Evolutionary conservation across 2,329 filamentous ascomycete genomes (phyloP).

Genomic region (Rutstroemia sydowiana): DNA sequence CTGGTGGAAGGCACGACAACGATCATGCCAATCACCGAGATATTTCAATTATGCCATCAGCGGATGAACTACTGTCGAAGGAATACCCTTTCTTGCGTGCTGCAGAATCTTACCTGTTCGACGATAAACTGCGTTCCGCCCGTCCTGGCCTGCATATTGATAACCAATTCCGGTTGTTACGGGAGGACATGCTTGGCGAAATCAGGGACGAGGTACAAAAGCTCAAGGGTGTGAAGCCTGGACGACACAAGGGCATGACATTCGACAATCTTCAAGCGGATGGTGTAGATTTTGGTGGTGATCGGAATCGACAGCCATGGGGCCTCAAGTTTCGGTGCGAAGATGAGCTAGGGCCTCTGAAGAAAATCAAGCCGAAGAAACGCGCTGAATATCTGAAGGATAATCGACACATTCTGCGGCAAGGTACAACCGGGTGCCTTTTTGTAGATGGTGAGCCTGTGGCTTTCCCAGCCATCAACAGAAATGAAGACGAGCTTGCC

Average conservation of each 20-base stretch:
- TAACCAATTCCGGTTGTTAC: slow-evolving; percentile 63
- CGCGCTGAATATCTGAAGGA: slow-evolving; percentile 41
- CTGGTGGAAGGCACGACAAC: slow-evolving; percentile 69
- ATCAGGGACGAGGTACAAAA: slow-evolving; percentile 54
- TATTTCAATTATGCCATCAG: slow-evolving; percentile 58
- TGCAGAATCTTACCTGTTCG: slow-evolving; percentile 39
- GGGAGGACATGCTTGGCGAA: slow-evolving; percentile 64
- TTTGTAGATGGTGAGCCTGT: slow-evolving; percentile 43
- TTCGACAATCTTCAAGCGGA: slow-evolving; percentile 27
- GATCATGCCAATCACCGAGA: slow-evolving; percentile 55
- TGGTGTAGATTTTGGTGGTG: slow-evolving; percentile 12
- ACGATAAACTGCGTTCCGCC: slow-evolving; percentile 27
- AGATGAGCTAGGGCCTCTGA: slow-evolving; percentile 39
- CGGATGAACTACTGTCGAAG: slow-evolving; percentile 52
- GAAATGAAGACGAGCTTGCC: slow-evolving; percentile 41
- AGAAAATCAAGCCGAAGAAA: slow-evolving; percentile 20
- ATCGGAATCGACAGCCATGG: slow-evolving; percentile 28
- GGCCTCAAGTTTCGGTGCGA: slow-evolving; percentile 36
- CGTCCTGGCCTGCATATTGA: slow-evolving; percentile 50
- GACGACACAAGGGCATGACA: slow-evolving; percentile 32
- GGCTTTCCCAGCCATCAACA: slow-evolving; percentile 52
- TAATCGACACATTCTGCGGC: slow-evolving; percentile 45
- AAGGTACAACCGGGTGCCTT: slow-evolving; percentile 55
- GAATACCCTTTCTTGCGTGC: slow-evolving; percentile 48
- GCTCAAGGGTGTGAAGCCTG: slow-evolving; percentile 41